Percentiles rank a stretch among this genome's conserved stretches.
These are phyloP conservation scores for Globisporangium nodosum DNA, from an alignment of 352 stramenopile genomes.

Conservation along the genomic window DNA sequence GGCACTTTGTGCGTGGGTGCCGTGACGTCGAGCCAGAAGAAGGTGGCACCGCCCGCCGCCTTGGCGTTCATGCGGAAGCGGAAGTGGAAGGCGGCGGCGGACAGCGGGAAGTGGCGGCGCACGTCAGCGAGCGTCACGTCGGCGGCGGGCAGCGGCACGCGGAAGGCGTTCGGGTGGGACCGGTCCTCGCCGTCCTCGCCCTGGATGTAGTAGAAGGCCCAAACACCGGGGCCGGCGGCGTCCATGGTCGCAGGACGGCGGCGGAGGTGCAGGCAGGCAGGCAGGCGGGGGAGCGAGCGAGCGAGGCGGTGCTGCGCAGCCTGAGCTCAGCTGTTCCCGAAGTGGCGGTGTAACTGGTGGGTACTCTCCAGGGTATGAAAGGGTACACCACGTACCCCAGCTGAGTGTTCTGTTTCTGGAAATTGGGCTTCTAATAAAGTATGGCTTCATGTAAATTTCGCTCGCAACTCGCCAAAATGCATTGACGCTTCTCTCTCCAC, in stretches of 20 bases:
- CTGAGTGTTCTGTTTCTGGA: background rate
- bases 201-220: constrained; percentile 88
- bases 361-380: too few species aligned
- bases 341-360: background rate
- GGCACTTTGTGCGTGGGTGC: constrained; percentile 57
- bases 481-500: background rate
- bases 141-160: constrained; percentile 28
- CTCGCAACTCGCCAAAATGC: background rate
- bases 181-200: constrained; percentile 81
- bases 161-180: constrained; percentile 79
- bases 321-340: background rate
- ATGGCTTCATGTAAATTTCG: background rate
- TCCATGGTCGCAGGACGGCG: constrained; percentile 12
- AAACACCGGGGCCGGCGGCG: constrained; percentile 24
- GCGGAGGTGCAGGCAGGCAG: background rate
- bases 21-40: constrained; percentile 77
- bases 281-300: background rate
- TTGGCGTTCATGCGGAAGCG: constrained; percentile 79
- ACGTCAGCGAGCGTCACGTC: constrained; percentile 75
- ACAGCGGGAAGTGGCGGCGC: constrained; percentile 57
- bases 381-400: background rate
- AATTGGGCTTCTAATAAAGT: background rate
- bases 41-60: constrained; percentile 35
- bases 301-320: background rate
- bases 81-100: constrained; percentile 63